Conservation (phyloP, 2,329 filamentous ascomycete genomes). For the Verticillium klebahnii region DNA sequence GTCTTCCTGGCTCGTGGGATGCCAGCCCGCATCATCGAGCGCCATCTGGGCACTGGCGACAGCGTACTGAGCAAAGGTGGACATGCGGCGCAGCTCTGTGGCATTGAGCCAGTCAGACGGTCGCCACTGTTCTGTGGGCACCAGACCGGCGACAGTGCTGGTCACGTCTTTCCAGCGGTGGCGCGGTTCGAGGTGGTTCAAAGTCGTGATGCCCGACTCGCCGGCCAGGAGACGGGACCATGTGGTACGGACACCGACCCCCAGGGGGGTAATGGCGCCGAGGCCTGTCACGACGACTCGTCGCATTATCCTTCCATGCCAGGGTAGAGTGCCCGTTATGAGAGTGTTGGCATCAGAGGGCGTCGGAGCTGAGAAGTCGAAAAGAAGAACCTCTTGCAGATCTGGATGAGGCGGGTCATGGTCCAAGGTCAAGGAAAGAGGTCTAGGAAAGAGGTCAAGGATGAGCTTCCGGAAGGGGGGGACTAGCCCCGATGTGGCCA, state of each 20-base stretch:
- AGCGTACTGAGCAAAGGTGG: constrained; percentile 88
- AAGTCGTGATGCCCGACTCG: constrained; percentile 74
- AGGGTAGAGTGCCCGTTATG: neutral
- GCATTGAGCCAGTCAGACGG: constrained; percentile 49
- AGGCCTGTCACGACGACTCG: constrained; percentile 82
- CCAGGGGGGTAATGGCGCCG: constrained; percentile 78
- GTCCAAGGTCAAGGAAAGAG: neutral
- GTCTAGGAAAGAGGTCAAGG: neutral
- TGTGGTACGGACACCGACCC: constrained; percentile 69
- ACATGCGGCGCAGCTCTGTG: constrained; percentile 69
- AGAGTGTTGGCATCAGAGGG: neutral
- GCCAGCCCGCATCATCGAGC: constrained; percentile 76
- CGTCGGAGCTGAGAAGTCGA: neutral
- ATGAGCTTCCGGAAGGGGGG: neutral
- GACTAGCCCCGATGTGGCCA: neutral
- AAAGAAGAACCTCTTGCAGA: neutral
- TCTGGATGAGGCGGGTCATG: neutral
- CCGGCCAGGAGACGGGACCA: constrained; percentile 80
- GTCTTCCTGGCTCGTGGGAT: constrained; percentile 53
- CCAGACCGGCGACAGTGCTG: constrained; percentile 78
- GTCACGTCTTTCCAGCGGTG: constrained; percentile 66
- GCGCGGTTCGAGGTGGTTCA: constrained; percentile 54
- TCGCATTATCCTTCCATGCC: constrained; percentile 49
- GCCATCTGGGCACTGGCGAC: constrained; percentile 84
- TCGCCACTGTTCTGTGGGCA: constrained; percentile 57